Evolutionary conservation across 2,329 filamentous ascomycete species (phyloP), one percentile per base, ranked within the genome.

Genomic region (Neonectria punicea): DNA sequence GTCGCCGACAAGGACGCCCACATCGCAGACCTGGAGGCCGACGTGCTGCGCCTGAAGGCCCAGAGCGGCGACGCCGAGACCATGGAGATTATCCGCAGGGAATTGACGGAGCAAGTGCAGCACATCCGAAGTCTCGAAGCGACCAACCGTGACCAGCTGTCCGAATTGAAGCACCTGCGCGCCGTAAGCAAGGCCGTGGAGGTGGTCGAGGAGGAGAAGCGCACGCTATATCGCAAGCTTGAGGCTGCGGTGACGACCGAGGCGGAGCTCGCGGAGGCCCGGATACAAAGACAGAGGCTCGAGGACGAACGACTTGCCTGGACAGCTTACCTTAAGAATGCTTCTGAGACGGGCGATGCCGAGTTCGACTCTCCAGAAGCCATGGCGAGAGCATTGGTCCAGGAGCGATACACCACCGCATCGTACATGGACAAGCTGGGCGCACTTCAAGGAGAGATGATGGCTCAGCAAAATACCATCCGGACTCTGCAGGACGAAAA

Each of bases 181-280:
- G 92, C 94, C 70, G 82, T 91, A 4, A 90, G 94, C 77, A 95
- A 93, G 80, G 93, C 92, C n/a, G 90, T 97, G 1, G 93, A 97
- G 75, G 88, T 99, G 2, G 92, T 98, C 0, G 94, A 99, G 76
- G 96, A 99, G 78, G 94, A 99, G 82, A 98, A 98, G 83, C 86
- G 93, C 67, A 88, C 89, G 0, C 81, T 99, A 22, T 91, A 96
- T 77, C 89, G 90, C 34, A 93, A 90, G 74, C 78, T 99, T 1
- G 89, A 93, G 65, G 84, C 91, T 41, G 91, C 95, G 78, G 89
- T 93, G 62, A 85, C 88, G 13, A 75, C 97, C 10, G 89, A 96
- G 74, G 84, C 87, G 30, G 92, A 98, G 75, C 84, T 98, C 13
- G 86, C 88, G 10, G 95, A 97, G 76, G 88, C 92, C 20, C 88